Conservation (phyloP, 208 protist species). For the Leishmania mexicana region DNA sequence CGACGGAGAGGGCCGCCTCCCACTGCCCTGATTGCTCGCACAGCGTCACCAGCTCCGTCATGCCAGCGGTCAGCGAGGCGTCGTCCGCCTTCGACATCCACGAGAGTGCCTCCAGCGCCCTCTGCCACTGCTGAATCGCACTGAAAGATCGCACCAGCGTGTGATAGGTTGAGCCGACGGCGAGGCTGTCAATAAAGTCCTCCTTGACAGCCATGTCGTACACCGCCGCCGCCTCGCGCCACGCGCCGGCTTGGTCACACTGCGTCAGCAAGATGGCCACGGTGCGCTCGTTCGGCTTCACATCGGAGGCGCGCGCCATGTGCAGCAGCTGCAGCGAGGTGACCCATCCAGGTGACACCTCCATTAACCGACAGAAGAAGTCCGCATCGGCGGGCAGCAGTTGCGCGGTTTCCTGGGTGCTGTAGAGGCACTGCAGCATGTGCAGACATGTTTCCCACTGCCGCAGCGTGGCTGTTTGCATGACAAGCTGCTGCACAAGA, state of each 20-base stretch:
- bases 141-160: slow-evolving; percentile 73
- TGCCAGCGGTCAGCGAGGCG: slow-evolving; percentile 68
- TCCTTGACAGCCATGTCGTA: slow-evolving; percentile 77
- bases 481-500: slow-evolving; percentile 64
- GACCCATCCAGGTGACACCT: slow-evolving; percentile 60
- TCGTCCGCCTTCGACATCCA: slow-evolving; percentile 85
- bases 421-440: slow-evolving; percentile 66
- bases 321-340: slow-evolving; percentile 64
- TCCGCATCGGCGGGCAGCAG: slow-evolving; percentile 59
- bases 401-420: slow-evolving; percentile 65
- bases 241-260: slow-evolving; percentile 71
- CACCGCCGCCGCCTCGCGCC: slow-evolving; percentile 66
- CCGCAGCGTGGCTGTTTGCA: slow-evolving; percentile 53
- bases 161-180: slow-evolving; percentile 63
- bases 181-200: slow-evolving; percentile 65
- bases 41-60: slow-evolving; percentile 74
- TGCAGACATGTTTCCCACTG: slow-evolving; percentile 78
- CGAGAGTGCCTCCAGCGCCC: slow-evolving; percentile 79
- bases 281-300: slow-evolving; percentile 63
- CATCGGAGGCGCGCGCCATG: slow-evolving; percentile 55
- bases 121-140: slow-evolving; percentile 78
- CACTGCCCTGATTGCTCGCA: slow-evolving; percentile 86
- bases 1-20: slow-evolving; percentile 69
- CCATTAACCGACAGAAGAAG: slow-evolving; percentile 69
- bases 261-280: slow-evolving; percentile 62